phyloP scores from a whole-genome alignment of 805 yeast genomes.

The Maudiozyma saulgeensis region DNA sequence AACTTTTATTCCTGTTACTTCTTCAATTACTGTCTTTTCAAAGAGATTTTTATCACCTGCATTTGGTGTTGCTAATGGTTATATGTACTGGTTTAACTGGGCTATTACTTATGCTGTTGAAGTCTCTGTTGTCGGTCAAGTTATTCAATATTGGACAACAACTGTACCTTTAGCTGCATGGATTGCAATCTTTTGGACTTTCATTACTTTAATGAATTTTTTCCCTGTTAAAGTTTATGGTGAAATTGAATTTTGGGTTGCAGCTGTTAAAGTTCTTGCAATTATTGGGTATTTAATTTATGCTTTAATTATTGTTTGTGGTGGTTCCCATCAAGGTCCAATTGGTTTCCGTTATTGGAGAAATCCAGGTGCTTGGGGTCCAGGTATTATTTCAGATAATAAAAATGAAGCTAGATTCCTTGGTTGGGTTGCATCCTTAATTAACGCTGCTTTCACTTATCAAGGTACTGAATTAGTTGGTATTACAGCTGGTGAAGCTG shows the following conservation, averaged over 20 bases:
- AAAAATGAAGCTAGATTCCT: conserved; percentile 38
- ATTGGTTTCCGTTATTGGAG: conserved; percentile 57
- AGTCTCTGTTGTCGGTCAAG: conserved; percentile 47
- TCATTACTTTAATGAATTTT: conserved; percentile 36
- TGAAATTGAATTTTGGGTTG: conserved; percentile 50
- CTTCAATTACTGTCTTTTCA: conserved; percentile 54
- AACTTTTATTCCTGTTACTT: conserved; percentile 54
- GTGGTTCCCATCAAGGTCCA: conserved; percentile 48
- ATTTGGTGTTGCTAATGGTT: conserved; percentile 58
- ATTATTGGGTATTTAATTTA: conserved; percentile 46
- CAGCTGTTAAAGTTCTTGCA: conserved; percentile 43
- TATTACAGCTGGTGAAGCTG: conserved; percentile 51
- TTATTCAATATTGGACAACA: conserved; percentile 44
- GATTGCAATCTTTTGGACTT: conserved; percentile 45
- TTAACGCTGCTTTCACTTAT: conserved; percentile 49
- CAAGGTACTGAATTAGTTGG: conserved; percentile 55
- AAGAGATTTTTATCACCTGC: conserved; percentile 56
- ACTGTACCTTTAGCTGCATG: conserved; percentile 53
- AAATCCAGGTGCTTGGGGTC: conserved; percentile 63
- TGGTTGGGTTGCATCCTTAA: conserved; percentile 46
- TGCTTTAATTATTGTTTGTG: conserved; percentile 47
- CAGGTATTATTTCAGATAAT: conserved; percentile 37
- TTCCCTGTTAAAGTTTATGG: conserved; percentile 49
- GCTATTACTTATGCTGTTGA: conserved; percentile 60
- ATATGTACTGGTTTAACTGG: conserved; percentile 68